These are phyloP conservation scores for Annona cherimola DNA, from an alignment of 164 flowering plant genomes.

Conservation along the genomic window DNA sequence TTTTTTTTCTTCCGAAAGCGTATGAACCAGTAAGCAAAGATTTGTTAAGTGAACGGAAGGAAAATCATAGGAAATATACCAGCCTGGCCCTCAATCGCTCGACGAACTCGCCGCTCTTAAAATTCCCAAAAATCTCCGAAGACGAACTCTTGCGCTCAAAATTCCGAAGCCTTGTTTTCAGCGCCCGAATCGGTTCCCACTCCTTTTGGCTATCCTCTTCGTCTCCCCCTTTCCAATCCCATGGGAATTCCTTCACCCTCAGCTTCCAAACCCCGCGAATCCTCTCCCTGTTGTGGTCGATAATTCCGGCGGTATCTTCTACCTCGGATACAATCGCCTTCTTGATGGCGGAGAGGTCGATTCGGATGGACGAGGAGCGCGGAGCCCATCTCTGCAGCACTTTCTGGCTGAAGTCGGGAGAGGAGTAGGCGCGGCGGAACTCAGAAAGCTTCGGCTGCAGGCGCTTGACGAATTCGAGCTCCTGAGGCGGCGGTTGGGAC, in stretches of 20 bases:
- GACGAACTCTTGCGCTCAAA: conserved; percentile 57
- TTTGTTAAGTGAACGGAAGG: not conserved
- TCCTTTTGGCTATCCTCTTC: conserved; percentile 29
- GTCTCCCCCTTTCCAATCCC: conserved; percentile 27
- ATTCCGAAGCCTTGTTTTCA: conserved; percentile 68
- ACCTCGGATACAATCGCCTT: conserved; percentile 55
- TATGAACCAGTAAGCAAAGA: not conserved
- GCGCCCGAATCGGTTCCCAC: conserved; percentile 62
- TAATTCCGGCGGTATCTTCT: conserved; percentile 30
- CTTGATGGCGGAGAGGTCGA: conserved; percentile 59
- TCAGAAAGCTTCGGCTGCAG: conserved; percentile 68
- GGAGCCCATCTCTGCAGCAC: conserved; percentile 72
- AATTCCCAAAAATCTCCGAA: conserved; percentile 49
- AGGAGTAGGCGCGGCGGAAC: conserved; percentile 58
- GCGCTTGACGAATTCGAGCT: conserved; percentile 63
- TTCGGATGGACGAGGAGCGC: conserved; percentile 34
- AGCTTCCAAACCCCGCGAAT: conserved; percentile 8
- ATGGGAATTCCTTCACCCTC: conserved; percentile 23
- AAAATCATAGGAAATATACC: conserved; percentile 43
- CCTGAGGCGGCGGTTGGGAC: conserved; percentile 27
- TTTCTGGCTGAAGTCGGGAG: conserved; percentile 59
- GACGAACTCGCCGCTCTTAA: conserved; percentile 68
- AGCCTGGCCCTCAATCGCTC: conserved; percentile 75
- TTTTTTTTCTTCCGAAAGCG: not conserved
- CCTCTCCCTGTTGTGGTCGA: conserved; percentile 24